Base-by-base conservation (phyloP, 257 asterid species). In the Jacaranda copaia region DNA sequence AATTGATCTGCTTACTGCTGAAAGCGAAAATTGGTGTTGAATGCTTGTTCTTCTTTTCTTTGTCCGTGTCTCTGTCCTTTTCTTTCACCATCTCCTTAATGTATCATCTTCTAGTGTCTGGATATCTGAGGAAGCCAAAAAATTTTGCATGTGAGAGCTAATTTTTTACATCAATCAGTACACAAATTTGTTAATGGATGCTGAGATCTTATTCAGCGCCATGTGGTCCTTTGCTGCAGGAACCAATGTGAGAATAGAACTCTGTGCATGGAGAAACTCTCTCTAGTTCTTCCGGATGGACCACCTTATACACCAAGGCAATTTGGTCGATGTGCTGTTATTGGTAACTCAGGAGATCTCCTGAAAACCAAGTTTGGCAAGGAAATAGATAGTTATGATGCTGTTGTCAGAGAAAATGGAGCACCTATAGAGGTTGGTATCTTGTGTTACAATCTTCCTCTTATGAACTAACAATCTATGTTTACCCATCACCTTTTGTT, bases 321-420 rank as follows among this genome's bases (percentile, higher is more conserved):
- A 79, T 93, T 82, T 83, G 86, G 91, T 57, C 89, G 89, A 72
- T 93, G 99, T 82, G 98, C 99, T 79, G 98, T 93, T 82, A 92
- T 96, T 81, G 99, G 99, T 71, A 96, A 93, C 87, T 96, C 99
- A 0, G 99, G 99, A 10, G 99, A 96, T 79, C 97, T 96, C 58
- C 86, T 93, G 76, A 90, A 89, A 84, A 96, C 93, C 77, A 90
- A 88, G 80, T 96, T 96, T 81, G 99, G 98, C 77, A 78, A 83
- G 62, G 99, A 96, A 88, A 93, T 96, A 75, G 96, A 96, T 82
- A 80, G 82, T 48, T 93, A 89, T 70, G 97, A 96, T 75, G 97
- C 80, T 72, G 95, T 96, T 76, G 68, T 96, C 74, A 83, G 99
- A 77, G 99, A 96, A 84, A 96, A 96, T 73, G 99, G 99, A 68